These are phyloP conservation scores for Populus pruinosa DNA, from an alignment of 345 rosid genomes.

Conservation along the genomic window DNA sequence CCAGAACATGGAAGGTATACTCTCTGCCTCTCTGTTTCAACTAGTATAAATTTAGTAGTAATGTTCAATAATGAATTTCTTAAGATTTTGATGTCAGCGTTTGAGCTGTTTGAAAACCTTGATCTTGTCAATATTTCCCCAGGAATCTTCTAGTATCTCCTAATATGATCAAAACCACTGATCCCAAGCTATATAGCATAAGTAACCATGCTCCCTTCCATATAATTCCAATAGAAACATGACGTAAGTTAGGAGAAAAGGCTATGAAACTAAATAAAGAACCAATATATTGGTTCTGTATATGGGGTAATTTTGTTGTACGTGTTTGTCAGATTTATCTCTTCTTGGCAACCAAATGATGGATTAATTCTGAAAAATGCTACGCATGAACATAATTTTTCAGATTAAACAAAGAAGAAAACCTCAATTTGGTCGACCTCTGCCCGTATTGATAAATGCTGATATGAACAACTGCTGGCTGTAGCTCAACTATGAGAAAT, in stretches of 20 bases:
- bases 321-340: background rate
- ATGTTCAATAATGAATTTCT: background rate
- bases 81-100: background rate
- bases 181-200: background rate
- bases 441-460: no score
- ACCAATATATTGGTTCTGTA: background rate
- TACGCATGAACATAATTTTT: background rate
- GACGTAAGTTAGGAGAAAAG: background rate
- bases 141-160: background rate
- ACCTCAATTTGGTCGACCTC: no score
- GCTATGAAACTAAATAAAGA: background rate
- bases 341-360: background rate
- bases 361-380: background rate
- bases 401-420: no score
- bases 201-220: no score
- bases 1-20: slow-evolving; percentile 18
- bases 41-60: background rate
- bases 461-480: no score
- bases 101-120: background rate
- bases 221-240: background rate
- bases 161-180: background rate
- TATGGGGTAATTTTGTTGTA: background rate
- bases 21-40: background rate
- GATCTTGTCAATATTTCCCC: background rate
- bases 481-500: no score